Evolutionary conservation across 257 asterid species (phyloP).

Genomic region (Handroanthus guayacan): DNA sequence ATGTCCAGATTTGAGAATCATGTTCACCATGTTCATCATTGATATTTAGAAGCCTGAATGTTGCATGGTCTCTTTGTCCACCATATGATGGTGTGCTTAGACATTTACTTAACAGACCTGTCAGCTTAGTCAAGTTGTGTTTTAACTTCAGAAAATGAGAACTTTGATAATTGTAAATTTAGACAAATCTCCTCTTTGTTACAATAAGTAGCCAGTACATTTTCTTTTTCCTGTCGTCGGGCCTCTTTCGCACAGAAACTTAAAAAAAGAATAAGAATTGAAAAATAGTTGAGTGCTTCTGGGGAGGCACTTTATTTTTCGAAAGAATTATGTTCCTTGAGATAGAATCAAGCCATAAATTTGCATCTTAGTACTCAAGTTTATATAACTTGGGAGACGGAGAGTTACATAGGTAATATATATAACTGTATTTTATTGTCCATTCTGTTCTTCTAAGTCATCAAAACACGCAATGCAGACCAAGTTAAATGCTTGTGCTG

Average conservation of each 20-base stretch:
- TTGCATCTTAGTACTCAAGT: slow-evolving; percentile 10
- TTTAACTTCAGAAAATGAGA: slow-evolving; percentile 21
- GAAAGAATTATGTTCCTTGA: slow-evolving; percentile 14
- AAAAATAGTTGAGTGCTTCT: not conserved
- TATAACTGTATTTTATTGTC: slow-evolving; percentile 17
- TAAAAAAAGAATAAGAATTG: not conserved
- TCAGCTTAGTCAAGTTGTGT: not conserved
- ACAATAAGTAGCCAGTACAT: not conserved
- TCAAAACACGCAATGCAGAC: slow-evolving; percentile 11
- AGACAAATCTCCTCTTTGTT: slow-evolving; percentile 2
- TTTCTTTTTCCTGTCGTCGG: not conserved
- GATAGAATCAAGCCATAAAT: slow-evolving; percentile 15
- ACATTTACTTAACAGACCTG: slow-evolving; percentile 5
- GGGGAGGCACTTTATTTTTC: not conserved
- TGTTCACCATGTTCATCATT: slow-evolving; percentile 4
- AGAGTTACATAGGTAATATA: slow-evolving; percentile 20
- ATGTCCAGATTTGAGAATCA: slow-evolving; percentile 1
- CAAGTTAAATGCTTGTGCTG: not conserved
- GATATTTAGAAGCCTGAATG: slow-evolving; percentile 14
- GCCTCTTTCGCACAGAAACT: slow-evolving; percentile 8
- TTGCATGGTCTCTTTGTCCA: slow-evolving; percentile 16
- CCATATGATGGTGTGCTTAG: not conserved
- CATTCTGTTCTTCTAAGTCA: slow-evolving; percentile 18
- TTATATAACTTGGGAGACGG: not conserved
- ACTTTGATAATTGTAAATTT: slow-evolving; percentile 1